Conservation (phyloP, 2,329 filamentous ascomycete species). For the Sclerotinia spermophila region DNA sequence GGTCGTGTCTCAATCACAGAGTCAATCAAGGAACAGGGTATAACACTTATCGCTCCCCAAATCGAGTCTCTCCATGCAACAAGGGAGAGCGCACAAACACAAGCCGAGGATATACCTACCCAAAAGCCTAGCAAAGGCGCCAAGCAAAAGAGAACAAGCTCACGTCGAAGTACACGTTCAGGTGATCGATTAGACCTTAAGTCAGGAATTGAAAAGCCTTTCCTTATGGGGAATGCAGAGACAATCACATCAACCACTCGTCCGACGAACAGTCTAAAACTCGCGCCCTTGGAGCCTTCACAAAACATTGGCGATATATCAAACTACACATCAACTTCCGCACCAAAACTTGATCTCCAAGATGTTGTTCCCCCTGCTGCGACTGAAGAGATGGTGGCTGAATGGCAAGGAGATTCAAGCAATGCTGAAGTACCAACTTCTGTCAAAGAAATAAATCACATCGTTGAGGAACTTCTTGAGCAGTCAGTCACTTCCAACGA, state of each 20-base stretch:
- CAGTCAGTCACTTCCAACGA: neutral
- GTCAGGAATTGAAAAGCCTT: neutral
- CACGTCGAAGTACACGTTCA: constrained; percentile 6
- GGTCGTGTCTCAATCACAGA: no score
- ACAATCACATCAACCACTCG: neutral
- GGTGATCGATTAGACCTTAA: constrained; percentile 4
- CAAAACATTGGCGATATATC: neutral
- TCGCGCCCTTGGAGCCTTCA: neutral
- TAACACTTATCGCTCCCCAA: no score
- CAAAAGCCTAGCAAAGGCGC: neutral
- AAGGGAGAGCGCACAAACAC: neutral
- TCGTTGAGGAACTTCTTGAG: constrained; percentile 9
- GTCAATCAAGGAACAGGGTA: neutral
- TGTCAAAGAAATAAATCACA: neutral
- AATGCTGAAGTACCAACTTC: neutral
- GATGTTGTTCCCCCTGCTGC: neutral
- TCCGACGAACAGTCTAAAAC: neutral
- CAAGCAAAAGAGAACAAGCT: constrained; percentile 11
- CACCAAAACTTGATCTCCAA: neutral
- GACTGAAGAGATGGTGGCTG: neutral
- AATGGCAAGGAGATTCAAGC: neutral
- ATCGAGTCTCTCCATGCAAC: neutral
- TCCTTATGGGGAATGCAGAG: neutral
- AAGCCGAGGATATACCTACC: neutral
- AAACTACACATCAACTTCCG: neutral